phyloP scores from a whole-genome alignment of 331 rosid genomes.

The Cydonia oblonga region DNA sequence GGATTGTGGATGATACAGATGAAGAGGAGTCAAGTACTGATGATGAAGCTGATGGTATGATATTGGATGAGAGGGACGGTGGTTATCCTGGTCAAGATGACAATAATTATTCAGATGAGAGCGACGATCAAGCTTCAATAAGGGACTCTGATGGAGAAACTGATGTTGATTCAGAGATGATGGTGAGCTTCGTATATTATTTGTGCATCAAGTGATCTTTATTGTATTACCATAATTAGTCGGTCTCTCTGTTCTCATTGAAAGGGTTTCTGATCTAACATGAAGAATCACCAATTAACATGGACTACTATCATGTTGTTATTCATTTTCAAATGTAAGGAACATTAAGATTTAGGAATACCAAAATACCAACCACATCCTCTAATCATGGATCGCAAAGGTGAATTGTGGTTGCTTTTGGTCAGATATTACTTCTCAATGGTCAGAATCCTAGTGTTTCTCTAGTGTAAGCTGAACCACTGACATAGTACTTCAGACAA shows the following conservation, averaged over 20 bases:
- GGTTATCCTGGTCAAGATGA: conserved; percentile 36
- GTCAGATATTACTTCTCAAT: neutral
- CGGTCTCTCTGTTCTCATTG: neutral
- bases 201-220: neutral
- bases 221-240: neutral
- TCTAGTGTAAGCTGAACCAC: neutral
- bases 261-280: neutral
- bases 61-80: conserved; percentile 41
- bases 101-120: conserved; percentile 29
- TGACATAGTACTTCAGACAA: neutral
- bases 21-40: conserved; percentile 43
- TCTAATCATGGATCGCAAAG: neutral
- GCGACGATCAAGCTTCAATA: conserved; percentile 58
- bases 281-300: neutral
- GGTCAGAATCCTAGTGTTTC: neutral
- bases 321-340: neutral
- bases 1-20: conserved; percentile 67
- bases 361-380: neutral
- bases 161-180: conserved; percentile 73
- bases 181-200: conserved; percentile 45
- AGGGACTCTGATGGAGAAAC: conserved; percentile 72
- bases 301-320: neutral
- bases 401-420: neutral
- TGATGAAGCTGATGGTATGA: conserved; percentile 59
- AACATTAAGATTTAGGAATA: neutral